Evolutionary conservation across 1,284 basidiomycete species (phyloP).

Genomic region (Calocybe gambosa): DNA sequence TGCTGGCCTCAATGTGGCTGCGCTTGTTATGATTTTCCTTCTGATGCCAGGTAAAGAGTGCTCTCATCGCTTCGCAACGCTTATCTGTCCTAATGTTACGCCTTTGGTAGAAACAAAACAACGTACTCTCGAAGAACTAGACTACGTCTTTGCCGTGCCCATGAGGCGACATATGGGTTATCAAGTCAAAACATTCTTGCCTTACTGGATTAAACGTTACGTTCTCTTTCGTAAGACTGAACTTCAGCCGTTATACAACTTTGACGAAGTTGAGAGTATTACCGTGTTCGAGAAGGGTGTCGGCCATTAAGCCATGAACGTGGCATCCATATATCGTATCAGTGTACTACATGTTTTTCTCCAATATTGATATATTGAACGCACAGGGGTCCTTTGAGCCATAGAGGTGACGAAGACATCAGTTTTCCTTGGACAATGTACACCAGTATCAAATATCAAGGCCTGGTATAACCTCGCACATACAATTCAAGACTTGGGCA

Average conservation of each 20-base stretch:
- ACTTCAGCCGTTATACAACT: constrained; percentile 44
- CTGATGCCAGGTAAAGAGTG: constrained; percentile 42
- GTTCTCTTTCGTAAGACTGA: constrained; percentile 40
- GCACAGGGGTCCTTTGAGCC: no score
- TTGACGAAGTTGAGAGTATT: constrained; percentile 39
- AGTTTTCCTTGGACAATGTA: no score
- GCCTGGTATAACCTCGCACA: no score
- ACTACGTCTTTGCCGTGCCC: constrained; percentile 58
- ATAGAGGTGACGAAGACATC: no score
- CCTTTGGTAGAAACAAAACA: constrained; percentile 55
- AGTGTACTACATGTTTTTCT: background rate
- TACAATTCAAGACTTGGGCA: no score
- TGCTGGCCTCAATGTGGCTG: constrained; percentile 46
- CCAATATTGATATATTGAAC: background rate
- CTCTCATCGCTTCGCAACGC: background rate
- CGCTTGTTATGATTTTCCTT: constrained; percentile 49
- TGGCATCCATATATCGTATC: background rate
- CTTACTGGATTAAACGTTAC: constrained; percentile 57
- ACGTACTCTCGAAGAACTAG: constrained; percentile 50
- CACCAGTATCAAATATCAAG: no score
- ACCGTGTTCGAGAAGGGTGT: constrained; percentile 34
- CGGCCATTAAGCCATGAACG: constrained; percentile 22
- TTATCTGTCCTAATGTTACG: background rate
- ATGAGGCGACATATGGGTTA: constrained; percentile 49
- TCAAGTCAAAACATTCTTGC: constrained; percentile 47